Conservation (phyloP, 23 red algal genomes). For the Gracilaria gracilis region DNA sequence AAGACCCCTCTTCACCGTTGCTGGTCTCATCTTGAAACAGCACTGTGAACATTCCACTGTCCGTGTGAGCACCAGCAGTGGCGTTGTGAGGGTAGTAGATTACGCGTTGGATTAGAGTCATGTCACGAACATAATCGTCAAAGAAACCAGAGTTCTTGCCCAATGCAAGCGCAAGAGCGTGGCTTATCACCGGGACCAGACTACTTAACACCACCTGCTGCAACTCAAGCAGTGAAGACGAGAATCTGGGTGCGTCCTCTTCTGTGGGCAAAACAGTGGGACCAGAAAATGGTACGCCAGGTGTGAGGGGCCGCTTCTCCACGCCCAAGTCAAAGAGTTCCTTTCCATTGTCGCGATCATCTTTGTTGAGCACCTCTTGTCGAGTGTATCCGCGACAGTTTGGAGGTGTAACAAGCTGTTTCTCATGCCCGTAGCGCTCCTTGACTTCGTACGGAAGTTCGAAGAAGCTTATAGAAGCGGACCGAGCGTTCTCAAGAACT, state of each 20-base stretch:
- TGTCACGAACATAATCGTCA: background rate
- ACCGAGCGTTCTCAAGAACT: background rate
- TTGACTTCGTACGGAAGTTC: slow-evolving; percentile 2
- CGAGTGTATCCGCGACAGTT: slow-evolving; percentile 12
- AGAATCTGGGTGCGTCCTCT: slow-evolving; percentile 13
- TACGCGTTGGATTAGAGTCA: slow-evolving; percentile 43
- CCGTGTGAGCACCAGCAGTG: slow-evolving; percentile 38
- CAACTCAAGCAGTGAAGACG: slow-evolving; percentile 17
- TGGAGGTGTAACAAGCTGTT: background rate
- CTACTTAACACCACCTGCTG: slow-evolving; percentile 17
- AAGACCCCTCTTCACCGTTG: background rate
- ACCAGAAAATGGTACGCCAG: slow-evolving; percentile 15
- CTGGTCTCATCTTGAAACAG: slow-evolving; percentile 13
- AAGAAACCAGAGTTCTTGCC: slow-evolving; percentile 17
- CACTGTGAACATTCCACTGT: slow-evolving; percentile 32
- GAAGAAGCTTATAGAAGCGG: background rate
- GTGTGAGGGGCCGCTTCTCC: background rate
- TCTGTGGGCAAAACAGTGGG: slow-evolving; percentile 27
- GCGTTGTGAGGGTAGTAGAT: slow-evolving; percentile 19
- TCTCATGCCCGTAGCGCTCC: background rate
- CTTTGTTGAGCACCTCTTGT: slow-evolving; percentile 17
- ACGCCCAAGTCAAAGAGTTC: slow-evolving; percentile 28
- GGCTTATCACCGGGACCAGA: slow-evolving; percentile 4
- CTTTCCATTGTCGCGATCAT: background rate
- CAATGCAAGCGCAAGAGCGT: slow-evolving; percentile 26